A percentile compares a stretch with the other conserved stretches of the same genome.
phyloP scores from a whole-genome alignment of 805 yeast genomes.

The Candida montana region DNA sequence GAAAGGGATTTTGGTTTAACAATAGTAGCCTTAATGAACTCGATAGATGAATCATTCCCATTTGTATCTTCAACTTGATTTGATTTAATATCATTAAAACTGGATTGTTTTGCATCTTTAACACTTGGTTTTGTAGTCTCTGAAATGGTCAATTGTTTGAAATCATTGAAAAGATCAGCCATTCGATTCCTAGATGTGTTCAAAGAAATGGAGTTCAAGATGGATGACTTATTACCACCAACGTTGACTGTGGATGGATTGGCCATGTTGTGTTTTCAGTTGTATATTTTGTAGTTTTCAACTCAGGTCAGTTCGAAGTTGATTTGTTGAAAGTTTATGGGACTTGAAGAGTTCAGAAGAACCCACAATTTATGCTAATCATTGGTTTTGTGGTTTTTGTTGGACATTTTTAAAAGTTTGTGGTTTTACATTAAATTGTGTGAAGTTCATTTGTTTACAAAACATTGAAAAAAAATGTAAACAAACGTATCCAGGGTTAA shows the following conservation, averaged over 20 bases:
- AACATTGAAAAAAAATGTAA: no score
- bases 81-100: neutral
- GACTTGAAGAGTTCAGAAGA: no score
- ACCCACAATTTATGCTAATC: no score
- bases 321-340: no score
- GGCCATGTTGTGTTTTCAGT: neutral
- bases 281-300: neutral
- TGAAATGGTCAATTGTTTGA: conserved; percentile 18
- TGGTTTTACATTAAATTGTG: no score
- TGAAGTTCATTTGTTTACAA: no score
- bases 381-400: no score
- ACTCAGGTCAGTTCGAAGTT: neutral
- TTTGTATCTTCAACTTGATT: conserved; percentile 1
- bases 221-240: conserved; percentile 5
- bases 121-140: neutral
- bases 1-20: conserved; percentile 9
- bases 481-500: no score
- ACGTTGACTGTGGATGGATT: neutral
- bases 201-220: conserved; percentile 20
- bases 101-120: neutral
- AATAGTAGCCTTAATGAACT: conserved; percentile 14
- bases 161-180: conserved; percentile 24
- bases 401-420: no score
- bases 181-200: conserved; percentile 24
- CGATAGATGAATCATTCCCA: conserved; percentile 16